Evolutionary conservation across 2,329 filamentous ascomycete species (phyloP).

Genomic region (Diaporthe humulicola): DNA sequence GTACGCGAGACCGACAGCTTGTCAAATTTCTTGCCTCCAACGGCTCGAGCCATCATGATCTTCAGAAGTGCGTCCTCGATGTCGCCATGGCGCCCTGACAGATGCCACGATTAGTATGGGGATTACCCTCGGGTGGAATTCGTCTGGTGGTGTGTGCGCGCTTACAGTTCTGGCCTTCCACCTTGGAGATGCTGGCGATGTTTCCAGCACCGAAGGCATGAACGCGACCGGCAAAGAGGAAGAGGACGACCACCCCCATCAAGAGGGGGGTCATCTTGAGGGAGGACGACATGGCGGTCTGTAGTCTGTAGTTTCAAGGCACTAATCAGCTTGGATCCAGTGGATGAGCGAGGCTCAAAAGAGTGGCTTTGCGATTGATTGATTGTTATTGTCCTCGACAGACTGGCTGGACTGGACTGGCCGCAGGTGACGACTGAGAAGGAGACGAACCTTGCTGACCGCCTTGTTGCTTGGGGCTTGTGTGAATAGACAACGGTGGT

Average conservation of each 20-base stretch:
- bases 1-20: conserved; percentile 90
- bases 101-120: conserved; percentile 1
- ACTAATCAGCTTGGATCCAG: conserved; percentile 8
- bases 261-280: conserved; percentile 64
- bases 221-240: conserved; percentile 76
- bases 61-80: conserved; percentile 91
- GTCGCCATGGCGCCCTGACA: conserved; percentile 83
- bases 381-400: neutral
- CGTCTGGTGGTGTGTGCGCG: conserved; percentile 2
- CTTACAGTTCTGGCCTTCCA: conserved; percentile 87
- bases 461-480: conserved; percentile 12
- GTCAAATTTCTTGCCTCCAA: conserved; percentile 82
- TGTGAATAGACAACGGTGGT: neutral
- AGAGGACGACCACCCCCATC: conserved; percentile 70
- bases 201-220: conserved; percentile 90
- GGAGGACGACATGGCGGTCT: conserved; percentile 58
- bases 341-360: neutral
- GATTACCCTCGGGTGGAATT: neutral
- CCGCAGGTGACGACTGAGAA: neutral
- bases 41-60: conserved; percentile 69
- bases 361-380: neutral
- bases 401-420: neutral
- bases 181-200: conserved; percentile 83
- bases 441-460: neutral
- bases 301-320: neutral